Base-by-base conservation (phyloP, 192 early-diverging fungal genomes). In the Backusella westeae region DNA sequence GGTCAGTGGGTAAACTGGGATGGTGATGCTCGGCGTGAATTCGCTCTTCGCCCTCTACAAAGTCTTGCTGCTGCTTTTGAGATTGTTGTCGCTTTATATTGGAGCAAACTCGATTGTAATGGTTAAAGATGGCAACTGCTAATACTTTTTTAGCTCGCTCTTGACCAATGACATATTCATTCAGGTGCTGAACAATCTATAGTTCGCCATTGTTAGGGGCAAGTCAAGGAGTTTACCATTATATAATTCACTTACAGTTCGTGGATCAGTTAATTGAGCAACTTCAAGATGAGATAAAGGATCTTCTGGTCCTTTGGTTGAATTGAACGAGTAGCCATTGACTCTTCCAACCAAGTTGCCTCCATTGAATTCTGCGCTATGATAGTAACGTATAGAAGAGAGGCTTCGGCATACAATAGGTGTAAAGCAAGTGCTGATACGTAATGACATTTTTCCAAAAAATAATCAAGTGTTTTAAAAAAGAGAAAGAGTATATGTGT, bases 161-260 rank as follows among this genome's bases (percentile, higher is more conserved):
- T 81, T 96, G 95, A 12, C 94, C 94, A 75, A 96, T 94, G 10
- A 96, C 91, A 79, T 94, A 94, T 56, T 95, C 92, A 85, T 96
- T 90, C 79, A 96, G 71, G 69, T 93, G 91, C 53, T 91, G 86
- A 71, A 91, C 89, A 77, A 94, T 94, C 91, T 93, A 68, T 35
- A 38, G 29, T 9, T 10, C 29, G 7, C 6, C 15, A 32, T 56
- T 38, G 36, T n/a, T 29, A 29, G 26, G 29, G 3, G 29, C 23
- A 49, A 1, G 6, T 6, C 17, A 49, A 6, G 5, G 46, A 1
- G 6, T n/a, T n/a, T 49, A n/a, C 2, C 23, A 21, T 59, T 19
- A 53, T 52, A 8, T 35, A 41, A 12, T 41, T 44, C 41, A 26
- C 12, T 65, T 74, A 74, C 72, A 14, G 72, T 65, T n/a, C 72